A percentile compares a stretch with the other conserved stretches of the same genome.
These are phyloP conservation scores for Rhizopus arrhizus DNA, from an alignment of 371 early-diverging fungal species.

Conservation along the genomic window DNA sequence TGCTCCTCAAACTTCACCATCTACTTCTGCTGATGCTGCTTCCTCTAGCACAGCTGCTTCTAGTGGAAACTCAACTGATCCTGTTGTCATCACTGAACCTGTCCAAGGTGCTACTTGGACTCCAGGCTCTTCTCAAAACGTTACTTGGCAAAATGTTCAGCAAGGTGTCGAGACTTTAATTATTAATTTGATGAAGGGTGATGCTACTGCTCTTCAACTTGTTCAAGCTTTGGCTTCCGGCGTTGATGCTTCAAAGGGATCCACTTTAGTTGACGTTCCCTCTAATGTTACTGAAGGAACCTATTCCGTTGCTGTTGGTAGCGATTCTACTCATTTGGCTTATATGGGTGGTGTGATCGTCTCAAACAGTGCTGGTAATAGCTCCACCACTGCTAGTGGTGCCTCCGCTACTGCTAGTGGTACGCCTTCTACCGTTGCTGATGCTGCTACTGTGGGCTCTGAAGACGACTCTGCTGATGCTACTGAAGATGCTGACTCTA, in stretches of 20 bases:
- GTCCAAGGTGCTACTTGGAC: conserved; percentile 42
- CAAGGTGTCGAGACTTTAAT: conserved; percentile 31
- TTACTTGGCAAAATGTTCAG: conserved; percentile 50
- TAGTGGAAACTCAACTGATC: conserved; percentile 18
- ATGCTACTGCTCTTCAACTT: conserved; percentile 41
- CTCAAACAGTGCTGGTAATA: conserved; percentile 11
- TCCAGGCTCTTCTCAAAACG: conserved; percentile 37
- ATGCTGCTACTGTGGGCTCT: conserved; percentile 7
- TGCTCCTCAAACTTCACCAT: conserved; percentile 18
- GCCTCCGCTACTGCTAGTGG: neutral
- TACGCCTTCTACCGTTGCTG: conserved; percentile 25
- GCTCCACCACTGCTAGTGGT: conserved; percentile 10
- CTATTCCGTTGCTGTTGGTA: conserved; percentile 48
- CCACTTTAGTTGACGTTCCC: conserved; percentile 43
- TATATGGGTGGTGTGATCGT: conserved; percentile 45
- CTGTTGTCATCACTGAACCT: conserved; percentile 44
- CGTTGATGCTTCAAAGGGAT: conserved; percentile 39
- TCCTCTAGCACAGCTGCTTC: conserved; percentile 9
- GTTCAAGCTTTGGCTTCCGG: conserved; percentile 38
- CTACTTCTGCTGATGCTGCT: conserved; percentile 9
- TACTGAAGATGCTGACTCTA: conserved; percentile 16
- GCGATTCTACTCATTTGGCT: conserved; percentile 35
- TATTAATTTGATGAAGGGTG: conserved; percentile 49
- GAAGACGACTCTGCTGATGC: neutral
- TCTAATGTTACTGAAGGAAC: conserved; percentile 38